phyloP scores from a whole-genome alignment of 257 asterid genomes.

The Gentiana straminea region DNA sequence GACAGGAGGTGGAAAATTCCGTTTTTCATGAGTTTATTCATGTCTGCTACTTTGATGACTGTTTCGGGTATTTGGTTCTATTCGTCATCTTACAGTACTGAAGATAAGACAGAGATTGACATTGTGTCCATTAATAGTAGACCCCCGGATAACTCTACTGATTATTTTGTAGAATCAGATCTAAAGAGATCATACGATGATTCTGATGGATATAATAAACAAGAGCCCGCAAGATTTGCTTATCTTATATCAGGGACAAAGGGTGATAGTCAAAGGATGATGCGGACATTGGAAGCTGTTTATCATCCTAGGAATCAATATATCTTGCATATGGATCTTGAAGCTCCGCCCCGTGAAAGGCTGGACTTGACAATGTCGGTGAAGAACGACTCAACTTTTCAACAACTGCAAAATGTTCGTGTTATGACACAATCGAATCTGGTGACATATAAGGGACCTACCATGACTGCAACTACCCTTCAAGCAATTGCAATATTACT shows the following conservation, averaged over 20 bases:
- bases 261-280: constrained; percentile 88
- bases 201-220: constrained; percentile 15
- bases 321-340: constrained; percentile 95
- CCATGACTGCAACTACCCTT: constrained; percentile 94
- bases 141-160: constrained; percentile 28
- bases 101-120: constrained; percentile 34
- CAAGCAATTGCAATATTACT: constrained; percentile 83
- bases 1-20: constrained; percentile 88
- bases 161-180: constrained; percentile 61
- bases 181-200: constrained; percentile 35
- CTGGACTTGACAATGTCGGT: constrained; percentile 72
- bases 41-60: constrained; percentile 52
- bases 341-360: constrained; percentile 96
- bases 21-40: constrained; percentile 60
- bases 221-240: constrained; percentile 84
- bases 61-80: constrained; percentile 42
- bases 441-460: constrained; percentile 97
- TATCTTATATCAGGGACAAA: constrained; percentile 94
- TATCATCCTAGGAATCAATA: constrained; percentile 96
- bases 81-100: constrained; percentile 32
- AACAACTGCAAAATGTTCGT: constrained; percentile 78
- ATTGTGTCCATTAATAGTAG: constrained; percentile 20
- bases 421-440: constrained; percentile 95
- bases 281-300: constrained; percentile 87
- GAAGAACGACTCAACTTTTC: constrained; percentile 77